These are phyloP conservation scores for Pichia sp. DNA, from an alignment of 1,139 yeast genomes.

Conservation along the genomic window DNA sequence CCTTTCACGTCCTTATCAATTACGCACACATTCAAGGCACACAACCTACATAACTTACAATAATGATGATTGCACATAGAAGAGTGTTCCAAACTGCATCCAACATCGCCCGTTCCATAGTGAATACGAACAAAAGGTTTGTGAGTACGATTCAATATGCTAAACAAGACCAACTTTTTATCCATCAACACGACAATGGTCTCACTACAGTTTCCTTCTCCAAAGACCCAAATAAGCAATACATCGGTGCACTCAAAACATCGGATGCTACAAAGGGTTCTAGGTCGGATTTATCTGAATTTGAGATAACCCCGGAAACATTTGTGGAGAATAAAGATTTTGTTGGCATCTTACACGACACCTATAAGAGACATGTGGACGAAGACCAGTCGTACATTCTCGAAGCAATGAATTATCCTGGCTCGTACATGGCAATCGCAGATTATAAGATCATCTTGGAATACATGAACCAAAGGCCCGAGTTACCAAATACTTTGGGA, in stretches of 20 bases:
- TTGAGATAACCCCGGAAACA: slow-evolving; percentile 14
- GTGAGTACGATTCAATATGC: slow-evolving; percentile 17
- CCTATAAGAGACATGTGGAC: slow-evolving; percentile 28
- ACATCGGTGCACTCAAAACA: slow-evolving; percentile 22
- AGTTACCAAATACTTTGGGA: slow-evolving; percentile 66
- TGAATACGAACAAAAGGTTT: slow-evolving; percentile 13
- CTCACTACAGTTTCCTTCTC: slow-evolving; percentile 35
- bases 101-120: neutral
- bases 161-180: slow-evolving; percentile 25
- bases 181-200: slow-evolving; percentile 25
- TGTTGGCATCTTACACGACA: slow-evolving; percentile 25
- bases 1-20: too few relatives aligned
- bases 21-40: too few relatives aligned
- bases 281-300: slow-evolving; percentile 6
- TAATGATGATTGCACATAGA: slow-evolving; percentile 1
- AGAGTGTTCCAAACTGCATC: neutral
- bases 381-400: slow-evolving; percentile 53
- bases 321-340: slow-evolving; percentile 26
- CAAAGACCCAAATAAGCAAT: slow-evolving; percentile 27
- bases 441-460: slow-evolving; percentile 64
- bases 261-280: slow-evolving; percentile 5
- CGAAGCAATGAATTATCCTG: slow-evolving; percentile 54
- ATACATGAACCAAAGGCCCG: slow-evolving; percentile 59
- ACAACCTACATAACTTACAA: neutral
- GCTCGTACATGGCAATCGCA: slow-evolving; percentile 60